Evolutionary conservation across 345 rosid genomes (phyloP).

Genomic region (Euphorbia pulcherrima): DNA sequence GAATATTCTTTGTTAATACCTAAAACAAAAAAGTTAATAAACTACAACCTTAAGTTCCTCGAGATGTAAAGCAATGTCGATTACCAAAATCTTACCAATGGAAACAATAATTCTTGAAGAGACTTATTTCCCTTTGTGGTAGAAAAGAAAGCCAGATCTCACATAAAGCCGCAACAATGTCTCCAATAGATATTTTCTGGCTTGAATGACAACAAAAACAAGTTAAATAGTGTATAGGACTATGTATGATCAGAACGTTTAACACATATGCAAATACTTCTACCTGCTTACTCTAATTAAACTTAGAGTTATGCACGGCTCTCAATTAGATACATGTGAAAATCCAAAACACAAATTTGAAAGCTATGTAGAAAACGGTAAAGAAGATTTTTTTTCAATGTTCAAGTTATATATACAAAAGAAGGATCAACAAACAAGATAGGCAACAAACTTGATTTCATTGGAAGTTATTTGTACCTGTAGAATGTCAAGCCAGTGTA

Average conservation of each 20-base stretch:
- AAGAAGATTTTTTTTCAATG: not conserved
- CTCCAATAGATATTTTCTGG: slow-evolving; percentile 50
- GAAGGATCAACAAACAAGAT: not conserved
- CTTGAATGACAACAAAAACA: slow-evolving; percentile 22
- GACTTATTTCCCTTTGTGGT: slow-evolving; percentile 15
- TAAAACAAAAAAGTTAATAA: too few species aligned
- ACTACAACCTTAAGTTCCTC: too few species aligned
- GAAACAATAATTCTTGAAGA: slow-evolving; percentile 31
- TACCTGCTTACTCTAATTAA: too few species aligned
- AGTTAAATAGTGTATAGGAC: slow-evolving; percentile 6
- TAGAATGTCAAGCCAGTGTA: slow-evolving; percentile 48
- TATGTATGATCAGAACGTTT: not conserved
- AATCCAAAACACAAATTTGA: too few species aligned
- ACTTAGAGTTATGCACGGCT: too few species aligned
- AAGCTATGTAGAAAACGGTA: too few species aligned
- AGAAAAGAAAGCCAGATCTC: slow-evolving; percentile 43
- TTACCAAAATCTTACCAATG: slow-evolving; percentile 34
- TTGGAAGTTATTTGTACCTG: slow-evolving; percentile 29
- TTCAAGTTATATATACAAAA: not conserved
- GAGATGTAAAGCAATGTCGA: not conserved
- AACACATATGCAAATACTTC: not conserved
- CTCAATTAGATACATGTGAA: too few species aligned
- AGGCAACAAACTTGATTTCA: not conserved
- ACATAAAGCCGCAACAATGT: slow-evolving; percentile 39
- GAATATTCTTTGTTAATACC: not conserved